Percentiles rank a stretch among this genome's conserved stretches.
These are phyloP conservation scores for Apocynum venetum DNA, from an alignment of 257 asterid genomes.

Conservation along the genomic window DNA sequence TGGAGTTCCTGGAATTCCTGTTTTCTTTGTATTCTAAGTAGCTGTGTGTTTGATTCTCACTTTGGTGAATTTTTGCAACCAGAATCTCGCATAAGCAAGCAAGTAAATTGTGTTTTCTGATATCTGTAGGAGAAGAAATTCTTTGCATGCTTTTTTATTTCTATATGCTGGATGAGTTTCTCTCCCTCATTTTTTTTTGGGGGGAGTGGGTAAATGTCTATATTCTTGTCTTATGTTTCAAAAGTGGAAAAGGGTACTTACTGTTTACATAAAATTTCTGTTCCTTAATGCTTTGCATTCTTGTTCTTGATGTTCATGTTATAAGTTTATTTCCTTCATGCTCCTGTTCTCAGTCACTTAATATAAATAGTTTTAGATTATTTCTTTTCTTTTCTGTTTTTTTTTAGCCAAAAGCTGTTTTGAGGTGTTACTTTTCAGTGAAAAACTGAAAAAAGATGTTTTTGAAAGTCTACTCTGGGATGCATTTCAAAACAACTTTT, in stretches of 20 bases:
- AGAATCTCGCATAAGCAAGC: neutral
- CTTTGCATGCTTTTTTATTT: neutral
- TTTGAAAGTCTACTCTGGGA: neutral
- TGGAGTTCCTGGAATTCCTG: neutral
- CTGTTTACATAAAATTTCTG: neutral
- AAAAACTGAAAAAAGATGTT: too few species aligned
- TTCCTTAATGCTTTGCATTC: neutral
- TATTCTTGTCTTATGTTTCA: neutral
- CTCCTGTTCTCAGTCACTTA: neutral
- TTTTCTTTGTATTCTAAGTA: constrained; percentile 15
- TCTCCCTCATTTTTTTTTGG: too few species aligned
- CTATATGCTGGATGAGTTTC: neutral
- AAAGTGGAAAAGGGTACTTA: neutral
- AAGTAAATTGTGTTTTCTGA: neutral
- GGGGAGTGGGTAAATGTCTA: neutral
- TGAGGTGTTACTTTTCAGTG: neutral
- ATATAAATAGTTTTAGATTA: too few species aligned
- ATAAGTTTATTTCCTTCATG: neutral
- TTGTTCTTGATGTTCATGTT: neutral
- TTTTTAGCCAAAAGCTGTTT: neutral
- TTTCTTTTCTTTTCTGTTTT: too few species aligned
- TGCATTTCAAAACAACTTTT: neutral
- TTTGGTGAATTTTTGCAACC: neutral
- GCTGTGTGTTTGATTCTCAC: neutral
- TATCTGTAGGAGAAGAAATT: neutral